These are phyloP conservation scores for Dactylellina sp. DNA, from an alignment of 2,329 filamentous ascomycete species.

Conservation along the genomic window DNA sequence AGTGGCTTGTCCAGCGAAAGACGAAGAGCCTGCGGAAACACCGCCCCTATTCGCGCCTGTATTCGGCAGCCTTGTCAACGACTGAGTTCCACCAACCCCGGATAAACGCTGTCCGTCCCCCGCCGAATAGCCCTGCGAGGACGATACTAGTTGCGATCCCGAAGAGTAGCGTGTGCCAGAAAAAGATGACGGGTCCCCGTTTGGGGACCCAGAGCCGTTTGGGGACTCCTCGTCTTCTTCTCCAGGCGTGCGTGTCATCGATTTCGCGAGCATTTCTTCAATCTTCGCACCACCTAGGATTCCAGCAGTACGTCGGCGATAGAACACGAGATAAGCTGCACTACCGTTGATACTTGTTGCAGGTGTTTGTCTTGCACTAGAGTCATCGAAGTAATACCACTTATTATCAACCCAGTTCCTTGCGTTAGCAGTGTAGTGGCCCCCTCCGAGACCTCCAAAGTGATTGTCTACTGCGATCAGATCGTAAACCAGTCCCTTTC, in stretches of 20 bases:
- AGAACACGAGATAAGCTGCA: conserved; percentile 93
- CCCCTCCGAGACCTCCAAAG: conserved; percentile 90
- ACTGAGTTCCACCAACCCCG: conserved; percentile 44
- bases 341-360: conserved; percentile 45
- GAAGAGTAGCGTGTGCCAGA: conserved; percentile 54
- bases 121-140: conserved; percentile 49
- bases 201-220: conserved; percentile 57
- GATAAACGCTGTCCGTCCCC: conserved; percentile 45
- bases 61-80: conserved; percentile 44
- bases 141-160: conserved; percentile 50
- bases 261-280: conserved; percentile 63
- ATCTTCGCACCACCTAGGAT: conserved; percentile 77
- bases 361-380: conserved; percentile 62
- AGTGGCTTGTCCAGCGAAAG: conserved; percentile 39
- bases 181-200: conserved; percentile 55
- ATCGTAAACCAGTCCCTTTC: conserved; percentile 87
- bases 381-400: conserved; percentile 98
- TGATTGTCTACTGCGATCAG: conserved; percentile 96
- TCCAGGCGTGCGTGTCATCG: conserved; percentile 29
- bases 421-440: conserved; percentile 94
- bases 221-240: conserved; percentile 45
- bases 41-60: conserved; percentile 19
- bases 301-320: conserved; percentile 81
- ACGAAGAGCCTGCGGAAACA: conserved; percentile 10
- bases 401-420: conserved; percentile 88